Conservation (phyloP, 1,284 basidiomycete genomes). For the Acaromyces ingoldii region DNA sequence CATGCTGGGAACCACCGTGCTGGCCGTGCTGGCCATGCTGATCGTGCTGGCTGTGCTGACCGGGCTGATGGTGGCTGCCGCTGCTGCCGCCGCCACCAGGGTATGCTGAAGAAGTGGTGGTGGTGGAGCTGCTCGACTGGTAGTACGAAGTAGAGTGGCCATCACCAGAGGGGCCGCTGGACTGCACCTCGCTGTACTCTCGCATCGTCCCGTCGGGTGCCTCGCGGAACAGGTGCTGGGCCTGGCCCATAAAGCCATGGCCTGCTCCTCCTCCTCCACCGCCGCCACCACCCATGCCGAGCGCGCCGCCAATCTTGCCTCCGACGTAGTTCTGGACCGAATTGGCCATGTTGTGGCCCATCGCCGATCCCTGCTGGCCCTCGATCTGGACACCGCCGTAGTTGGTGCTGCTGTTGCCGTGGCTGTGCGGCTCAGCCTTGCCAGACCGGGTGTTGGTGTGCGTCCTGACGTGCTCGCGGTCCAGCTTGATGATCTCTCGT, state of each 20-base stretch:
- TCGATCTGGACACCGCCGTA: conserved; percentile 16
- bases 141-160: neutral
- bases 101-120: neutral
- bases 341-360: conserved; percentile 26
- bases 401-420: conserved; percentile 29
- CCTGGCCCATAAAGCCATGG: too few relatives aligned
- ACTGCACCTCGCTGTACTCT: neutral
- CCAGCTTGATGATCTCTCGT: conserved; percentile 29
- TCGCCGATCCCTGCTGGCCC: conserved; percentile 8
- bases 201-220: neutral
- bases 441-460: conserved; percentile 43
- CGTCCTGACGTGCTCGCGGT: conserved; percentile 26
- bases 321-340: conserved; percentile 20
- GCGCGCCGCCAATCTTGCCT: neutral
- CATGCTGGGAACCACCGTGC: too few relatives aligned
- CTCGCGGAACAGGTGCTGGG: conserved; percentile 2
- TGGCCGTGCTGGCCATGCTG: too few relatives aligned
- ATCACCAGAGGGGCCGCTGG: too few relatives aligned
- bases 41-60: too few relatives aligned
- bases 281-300: neutral
- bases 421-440: conserved; percentile 36
- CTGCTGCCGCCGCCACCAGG: too few relatives aligned
- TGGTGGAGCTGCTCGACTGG: neutral
- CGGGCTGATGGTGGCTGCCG: too few relatives aligned
- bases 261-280: too few relatives aligned